Base-by-base conservation (phyloP, 2,329 filamentous ascomycete species). In the Didymella segeticola region DNA sequence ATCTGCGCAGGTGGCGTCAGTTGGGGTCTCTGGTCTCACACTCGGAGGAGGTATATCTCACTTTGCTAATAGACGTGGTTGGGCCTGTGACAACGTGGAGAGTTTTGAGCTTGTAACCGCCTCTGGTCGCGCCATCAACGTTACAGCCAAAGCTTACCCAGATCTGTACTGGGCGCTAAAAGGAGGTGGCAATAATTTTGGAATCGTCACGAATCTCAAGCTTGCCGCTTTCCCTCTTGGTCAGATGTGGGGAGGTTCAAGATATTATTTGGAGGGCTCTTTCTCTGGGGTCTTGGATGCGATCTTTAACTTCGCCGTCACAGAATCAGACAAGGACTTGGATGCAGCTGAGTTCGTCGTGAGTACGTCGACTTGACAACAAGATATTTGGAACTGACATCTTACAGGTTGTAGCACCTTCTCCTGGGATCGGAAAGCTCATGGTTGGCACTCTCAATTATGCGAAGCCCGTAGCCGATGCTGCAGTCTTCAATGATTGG, bases 91-190 rank as follows among this genome's bases (percentile, higher is more conserved):
- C 31, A 71, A 67, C 14, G 67, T 76, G 3, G 61, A 37, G 2
- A 56, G 48, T 17, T 66, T 53, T 5, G 56, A 64, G 38, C 14
- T 64, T 1, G 61, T 63, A 0, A 63, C 58, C 7, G 63, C 63
- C 5, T 57, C 61, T 2, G 63, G 63, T 11, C 9, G 46, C 4
- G 22, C 50, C 4, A 34, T 64, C 17, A 47, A 38, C 5, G 58
- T 51, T 7, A 55, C 43, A 11, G 20, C 49, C 5, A 54, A 46
- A 1, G 30, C 69, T 19, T 76, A 78, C 45, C 46, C 53, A 3
- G 77, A 79, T 39, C 70, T 77, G 4, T 77, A 72, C 57, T 67
- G 62, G 55, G 72, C 71, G 0, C 48, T 75, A 9, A 66, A 71
- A 46, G 72, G 73, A 10, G 68, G 67, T 15, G 65, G 66, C 1